A percentile compares a stretch with the other conserved stretches of the same genome.
phyloP scores from a whole-genome alignment of 1,284 basidiomycete genomes.

The Meripilus lineatus region DNA sequence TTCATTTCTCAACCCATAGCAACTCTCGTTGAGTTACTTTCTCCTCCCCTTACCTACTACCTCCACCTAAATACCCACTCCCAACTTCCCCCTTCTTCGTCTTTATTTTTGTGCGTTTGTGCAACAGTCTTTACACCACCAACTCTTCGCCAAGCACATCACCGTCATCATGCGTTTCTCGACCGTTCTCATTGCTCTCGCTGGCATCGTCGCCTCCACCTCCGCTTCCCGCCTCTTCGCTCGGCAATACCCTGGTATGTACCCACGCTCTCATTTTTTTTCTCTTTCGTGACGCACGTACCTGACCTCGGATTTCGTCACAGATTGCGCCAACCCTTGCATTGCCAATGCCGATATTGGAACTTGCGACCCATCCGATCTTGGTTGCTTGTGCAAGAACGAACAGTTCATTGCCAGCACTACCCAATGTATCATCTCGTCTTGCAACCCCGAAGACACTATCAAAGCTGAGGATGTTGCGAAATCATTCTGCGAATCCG shows the following conservation, averaged over 20 bases:
- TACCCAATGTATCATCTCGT: conserved; percentile 39
- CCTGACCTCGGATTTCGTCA: neutral
- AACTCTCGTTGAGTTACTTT: conserved; percentile 9
- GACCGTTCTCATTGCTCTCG: conserved; percentile 37
- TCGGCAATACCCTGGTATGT: conserved; percentile 37
- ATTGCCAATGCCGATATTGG: conserved; percentile 35
- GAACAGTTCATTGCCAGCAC: conserved; percentile 39
- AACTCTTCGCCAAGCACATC: conserved; percentile 15
- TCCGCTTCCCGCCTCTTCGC: conserved; percentile 28
- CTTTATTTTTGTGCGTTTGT: conserved; percentile 2
- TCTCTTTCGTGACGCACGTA: neutral
- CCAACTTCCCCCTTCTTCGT: conserved; percentile 8
- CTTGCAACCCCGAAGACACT: conserved; percentile 46
- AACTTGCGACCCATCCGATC: conserved; percentile 38
- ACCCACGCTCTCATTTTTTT: too few relatives aligned
- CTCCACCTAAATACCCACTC: conserved; percentile 4
- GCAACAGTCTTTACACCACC: conserved; percentile 19
- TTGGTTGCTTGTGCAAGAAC: conserved; percentile 49
- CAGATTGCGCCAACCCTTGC: conserved; percentile 50
- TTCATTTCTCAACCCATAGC: conserved; percentile 3
- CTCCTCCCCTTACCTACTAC: neutral
- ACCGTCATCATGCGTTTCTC: conserved; percentile 46
- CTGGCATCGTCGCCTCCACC: conserved; percentile 25
- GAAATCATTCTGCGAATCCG: conserved; percentile 39
- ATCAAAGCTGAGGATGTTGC: conserved; percentile 39